These are phyloP conservation scores for Brassica napus DNA, from an alignment of 345 rosid genomes.

Conservation along the genomic window Da-Ae NC_063443.1:8758501-8759000, in stretches of 20 bases:
- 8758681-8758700: conserved; percentile 8
- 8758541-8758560: conserved; percentile 42
- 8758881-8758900: conserved; percentile 66
- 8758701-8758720: conserved; percentile 42
- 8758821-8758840: not conserved
- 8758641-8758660: conserved; percentile 50
- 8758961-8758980: not conserved
- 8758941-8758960: conserved; percentile 18
- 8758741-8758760: not conserved
- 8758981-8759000: not conserved
- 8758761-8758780: not conserved
- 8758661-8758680: conserved; percentile 32
- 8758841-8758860: not conserved
- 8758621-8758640: conserved; percentile 41
- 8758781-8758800: not conserved
- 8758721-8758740: conserved; percentile 50
- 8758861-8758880: conserved; percentile 51
- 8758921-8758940: conserved; percentile 47
- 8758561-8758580: conserved; percentile 30
- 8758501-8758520: conserved; percentile 28
- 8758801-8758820: not conserved
- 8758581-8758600: conserved; percentile 51
- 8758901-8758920: conserved; percentile 65
- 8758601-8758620: conserved; percentile 45
- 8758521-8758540: not conserved